Evolutionary conservation across 2,329 filamentous ascomycete species (phyloP), one percentile per base, ranked within the genome.

Genomic region (Alternaria sp.): DNA sequence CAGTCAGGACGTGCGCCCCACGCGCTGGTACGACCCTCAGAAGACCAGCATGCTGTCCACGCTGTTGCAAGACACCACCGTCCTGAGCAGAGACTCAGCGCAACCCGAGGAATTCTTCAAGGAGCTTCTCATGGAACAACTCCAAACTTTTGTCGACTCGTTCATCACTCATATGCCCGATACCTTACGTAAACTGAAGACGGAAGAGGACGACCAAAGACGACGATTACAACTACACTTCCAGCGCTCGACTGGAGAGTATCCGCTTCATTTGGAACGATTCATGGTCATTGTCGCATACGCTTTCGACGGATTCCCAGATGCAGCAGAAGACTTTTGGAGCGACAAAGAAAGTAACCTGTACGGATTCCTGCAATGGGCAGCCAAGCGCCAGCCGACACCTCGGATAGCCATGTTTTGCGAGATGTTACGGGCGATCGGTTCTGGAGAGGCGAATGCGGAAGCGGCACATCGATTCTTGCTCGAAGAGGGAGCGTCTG

Each of bases 91-190:
- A 0, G 92, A 97, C 41, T 84, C 88, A 0, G 83, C 90, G 9
- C 82, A 86, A 2, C 92, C 94, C 57, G 89, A 91, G 4, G 83
- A 85, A 7, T 89, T 89, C 66, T 93, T 98, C 74, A 90, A 92
- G 64, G 75, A 84, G 7, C 82, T 90, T 22, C 80, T 97, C 28
- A 92, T 94, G 87, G 86, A 90, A 60, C 92, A 94, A 73, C 80
- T 98, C 10, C 94, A 98, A 75, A 86, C 86, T 0, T 97, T 98
- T 73, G 88, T 94, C 8, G 94, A 98, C 74, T 91, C 92, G 5
- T 96, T 97, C 75, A 96, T 99, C 68, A 92, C 93, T 0, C 97
- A 99, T 73, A 91, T 98, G 82, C 95, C 95, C 0, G 94, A 98
- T 80, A 90, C 95, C 4, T 85, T 99, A 45, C 89, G 94, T 55